Percentiles rank a stretch among this genome's conserved stretches.
Evolutionary conservation across 2,329 filamentous ascomycete species (phyloP).

Genomic region (Trichophyton verrucosum): DNA sequence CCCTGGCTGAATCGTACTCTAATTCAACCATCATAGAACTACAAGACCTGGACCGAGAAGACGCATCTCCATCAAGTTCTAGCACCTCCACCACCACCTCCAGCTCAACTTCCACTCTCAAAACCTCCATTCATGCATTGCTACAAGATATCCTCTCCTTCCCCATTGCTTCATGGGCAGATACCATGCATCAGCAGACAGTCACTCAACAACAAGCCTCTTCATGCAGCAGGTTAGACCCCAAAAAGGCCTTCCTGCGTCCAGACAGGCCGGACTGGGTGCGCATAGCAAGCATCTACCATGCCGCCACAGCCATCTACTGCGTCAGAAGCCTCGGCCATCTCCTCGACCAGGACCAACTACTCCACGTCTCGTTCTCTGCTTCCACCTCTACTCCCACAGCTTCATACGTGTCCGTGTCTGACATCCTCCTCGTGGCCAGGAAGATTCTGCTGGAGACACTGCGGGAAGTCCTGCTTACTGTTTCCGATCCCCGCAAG

Average conservation of each 20-base stretch:
- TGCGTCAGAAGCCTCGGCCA: conserved; percentile 9
- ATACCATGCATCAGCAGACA: conserved; percentile 7
- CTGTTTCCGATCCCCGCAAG: neutral
- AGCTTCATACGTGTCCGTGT: conserved; percentile 8
- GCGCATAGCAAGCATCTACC: conserved; percentile 11
- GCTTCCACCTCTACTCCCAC: neutral
- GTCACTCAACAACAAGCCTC: neutral
- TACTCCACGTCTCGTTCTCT: conserved; percentile 5
- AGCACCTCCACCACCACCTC: too few relatives aligned
- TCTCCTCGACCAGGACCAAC: conserved; percentile 9
- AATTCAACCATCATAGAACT: neutral
- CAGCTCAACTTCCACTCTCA: neutral
- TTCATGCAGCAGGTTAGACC: neutral
- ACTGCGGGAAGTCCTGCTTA: conserved; percentile 5
- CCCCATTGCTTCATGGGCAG: conserved; percentile 9
- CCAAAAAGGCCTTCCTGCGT: conserved; percentile 8
- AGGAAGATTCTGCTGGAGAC: conserved; percentile 10
- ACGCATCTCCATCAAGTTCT: neutral
- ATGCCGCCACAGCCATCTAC: conserved; percentile 12
- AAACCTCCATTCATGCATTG: neutral
- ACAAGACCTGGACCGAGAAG: neutral
- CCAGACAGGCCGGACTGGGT: conserved; percentile 11
- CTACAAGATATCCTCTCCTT: conserved; percentile 12
- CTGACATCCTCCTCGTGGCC: conserved; percentile 10
- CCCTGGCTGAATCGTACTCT: neutral